These are phyloP conservation scores for Russula sp. DNA, from an alignment of 768 basidiomycete species.

Conservation along the genomic window DNA sequence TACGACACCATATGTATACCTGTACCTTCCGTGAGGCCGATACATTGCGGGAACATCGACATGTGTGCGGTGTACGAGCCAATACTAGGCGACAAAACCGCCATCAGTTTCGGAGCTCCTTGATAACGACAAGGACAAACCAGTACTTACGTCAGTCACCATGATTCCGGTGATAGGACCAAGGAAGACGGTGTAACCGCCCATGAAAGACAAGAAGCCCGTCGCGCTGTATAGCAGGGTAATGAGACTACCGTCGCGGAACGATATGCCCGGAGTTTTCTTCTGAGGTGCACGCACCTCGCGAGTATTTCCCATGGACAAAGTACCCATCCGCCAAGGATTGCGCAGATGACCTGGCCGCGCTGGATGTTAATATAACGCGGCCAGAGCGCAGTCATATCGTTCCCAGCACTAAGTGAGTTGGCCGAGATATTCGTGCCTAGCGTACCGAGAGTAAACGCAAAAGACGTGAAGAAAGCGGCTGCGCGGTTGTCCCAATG, in stretches of 20 bases:
- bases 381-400: conserved; percentile 77
- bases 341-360: conserved; percentile 70
- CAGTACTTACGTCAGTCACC: conserved; percentile 49
- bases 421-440: conserved; percentile 73
- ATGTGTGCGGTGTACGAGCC: conserved; percentile 67
- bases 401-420: conserved; percentile 72
- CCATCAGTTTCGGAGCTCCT: neutral
- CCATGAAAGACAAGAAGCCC: conserved; percentile 74
- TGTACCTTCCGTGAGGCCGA: conserved; percentile 70
- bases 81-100: conserved; percentile 48
- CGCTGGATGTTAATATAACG: conserved; percentile 77
- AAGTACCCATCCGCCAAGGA: conserved; percentile 83
- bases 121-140: neutral
- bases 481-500: conserved; percentile 83
- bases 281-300: conserved; percentile 34
- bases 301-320: conserved; percentile 84
- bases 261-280: conserved; percentile 27
- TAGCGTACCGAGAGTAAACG: conserved; percentile 69
- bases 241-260: neutral
- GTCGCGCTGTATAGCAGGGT: conserved; percentile 43
- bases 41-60: conserved; percentile 87
- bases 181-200: conserved; percentile 81
- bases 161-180: conserved; percentile 82
- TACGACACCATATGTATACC: conserved; percentile 73
- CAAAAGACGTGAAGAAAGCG: conserved; percentile 77